Percentiles rank a stretch among this genome's conserved stretches.
Conservation (phyloP, 2,329 filamentous ascomycete species). For the Xylogone sp. region DNA sequence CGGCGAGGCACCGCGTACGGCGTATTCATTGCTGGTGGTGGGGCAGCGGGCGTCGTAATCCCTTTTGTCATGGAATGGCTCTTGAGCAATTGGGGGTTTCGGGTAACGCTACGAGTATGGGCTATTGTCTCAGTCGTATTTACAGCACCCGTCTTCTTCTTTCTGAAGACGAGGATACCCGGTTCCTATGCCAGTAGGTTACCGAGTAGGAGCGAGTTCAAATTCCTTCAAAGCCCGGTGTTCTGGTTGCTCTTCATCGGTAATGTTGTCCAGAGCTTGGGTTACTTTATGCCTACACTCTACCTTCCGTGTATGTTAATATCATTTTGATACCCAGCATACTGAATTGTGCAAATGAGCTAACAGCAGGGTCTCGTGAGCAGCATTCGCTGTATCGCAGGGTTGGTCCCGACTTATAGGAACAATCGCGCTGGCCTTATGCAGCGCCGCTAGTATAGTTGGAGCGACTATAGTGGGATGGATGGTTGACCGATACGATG, state of each 20-base stretch:
- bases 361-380: not conserved
- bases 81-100: not conserved
- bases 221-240: constrained; percentile 4
- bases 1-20: constrained; percentile 48
- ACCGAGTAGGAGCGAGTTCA: not conserved
- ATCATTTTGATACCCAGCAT: not conserved
- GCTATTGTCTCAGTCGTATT: not conserved
- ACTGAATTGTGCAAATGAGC: not conserved
- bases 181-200: not conserved
- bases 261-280: constrained; percentile 45
- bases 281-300: constrained; percentile 51
- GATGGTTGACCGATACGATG: constrained; percentile 38
- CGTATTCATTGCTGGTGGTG: constrained; percentile 25
- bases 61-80: not conserved
- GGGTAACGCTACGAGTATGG: not conserved
- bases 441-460: constrained; percentile 10
- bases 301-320: constrained; percentile 38
- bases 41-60: not conserved
- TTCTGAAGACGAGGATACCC: not conserved
- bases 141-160: not conserved
- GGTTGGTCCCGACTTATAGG: constrained; percentile 35
- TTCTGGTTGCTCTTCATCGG: constrained; percentile 44
- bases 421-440: constrained; percentile 27
- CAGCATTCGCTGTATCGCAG: constrained; percentile 39
- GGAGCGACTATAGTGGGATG: constrained; percentile 34